Evolutionary conservation across 2,329 filamentous ascomycete genomes (phyloP), one percentile per base, ranked within the genome.

Genomic region (Fusarium phyllophilum): DNA sequence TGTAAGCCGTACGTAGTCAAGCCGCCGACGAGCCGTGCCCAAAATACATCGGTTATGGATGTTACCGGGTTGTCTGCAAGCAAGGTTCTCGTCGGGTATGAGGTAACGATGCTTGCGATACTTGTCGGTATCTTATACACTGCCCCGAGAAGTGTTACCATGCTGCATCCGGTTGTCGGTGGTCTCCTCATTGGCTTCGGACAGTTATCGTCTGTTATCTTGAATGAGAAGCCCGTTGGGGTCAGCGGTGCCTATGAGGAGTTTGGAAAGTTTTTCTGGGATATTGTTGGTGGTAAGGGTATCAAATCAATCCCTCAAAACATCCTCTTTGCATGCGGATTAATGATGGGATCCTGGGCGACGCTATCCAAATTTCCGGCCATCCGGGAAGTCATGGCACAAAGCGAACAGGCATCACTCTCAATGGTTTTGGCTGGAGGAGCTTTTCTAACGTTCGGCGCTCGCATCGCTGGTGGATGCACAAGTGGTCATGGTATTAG

Each of bases 401-500:
- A 33, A 6, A 69, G 58, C 7, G 58, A 38, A 12, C 51, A 45
- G 9, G 49, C 42, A 7, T 56, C 66, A 6, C 15, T 69, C 5
- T 29, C 29, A 2, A 51, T 29, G 11, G 18, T 69, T 5, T 3
- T 69, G 3, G 20, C 20, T 0, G 66, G 66, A 9, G 66, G 66
- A n/a, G 6, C 56, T 7, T 24, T 55, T 7, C 18, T 69, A 1
- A 29, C 26, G 0, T 69, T 69, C 6, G 66, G 66, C 1, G 66
- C 66, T 20, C 66, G 66, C 15, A 65, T 33, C 13, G 66, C 65
- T 31, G 66, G 66, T 10, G 66, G 66, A 26, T 69, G 66, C 15
- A 69, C 66, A 6, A 69, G 66, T 26, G 66, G 66, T 2, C 66
- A 69, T 33, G 66, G 66, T 10, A 69, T 69, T 2, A 69, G 66